A percentile compares a stretch with the other conserved stretches of the same genome.
Conservation (phyloP, 768 basidiomycete genomes). For the Boletus sp. region DNA sequence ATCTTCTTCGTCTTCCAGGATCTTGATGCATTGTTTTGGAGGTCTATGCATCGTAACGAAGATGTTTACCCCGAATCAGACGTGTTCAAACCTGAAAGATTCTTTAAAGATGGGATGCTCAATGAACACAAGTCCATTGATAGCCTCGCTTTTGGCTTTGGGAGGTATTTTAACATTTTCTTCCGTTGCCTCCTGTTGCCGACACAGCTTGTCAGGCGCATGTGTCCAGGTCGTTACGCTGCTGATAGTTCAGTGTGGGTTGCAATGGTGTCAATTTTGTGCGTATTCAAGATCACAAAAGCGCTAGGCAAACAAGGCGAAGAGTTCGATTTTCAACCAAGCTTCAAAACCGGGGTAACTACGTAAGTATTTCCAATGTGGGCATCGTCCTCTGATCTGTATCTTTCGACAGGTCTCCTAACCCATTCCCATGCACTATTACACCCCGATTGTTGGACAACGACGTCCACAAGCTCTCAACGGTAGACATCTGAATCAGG, state of each 20-base stretch:
- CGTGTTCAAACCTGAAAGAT: slow-evolving; percentile 33
- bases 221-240: slow-evolving; percentile 32
- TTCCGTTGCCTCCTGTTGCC: background rate
- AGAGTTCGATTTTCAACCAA: slow-evolving; percentile 19
- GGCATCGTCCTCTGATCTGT: background rate
- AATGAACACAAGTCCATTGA: background rate
- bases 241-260: slow-evolving; percentile 31
- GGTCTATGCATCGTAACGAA: slow-evolving; percentile 16
- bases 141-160: slow-evolving; percentile 20
- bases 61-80: slow-evolving; percentile 20
- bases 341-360: slow-evolving; percentile 14
- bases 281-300: slow-evolving; percentile 25
- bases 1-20: background rate
- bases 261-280: slow-evolving; percentile 26
- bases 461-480: slow-evolving; percentile 1
- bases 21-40: background rate
- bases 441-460: background rate
- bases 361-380: background rate
- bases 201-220: slow-evolving; percentile 13
- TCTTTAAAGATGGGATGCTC: slow-evolving; percentile 16
- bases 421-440: slow-evolving; percentile 15
- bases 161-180: slow-evolving; percentile 11
- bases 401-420: slow-evolving; percentile 4
- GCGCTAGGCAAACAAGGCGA: slow-evolving; percentile 24
- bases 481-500: background rate